Conservation (phyloP, 2,329 filamentous ascomycete genomes). For the Sporothrix mexicana region DNA sequence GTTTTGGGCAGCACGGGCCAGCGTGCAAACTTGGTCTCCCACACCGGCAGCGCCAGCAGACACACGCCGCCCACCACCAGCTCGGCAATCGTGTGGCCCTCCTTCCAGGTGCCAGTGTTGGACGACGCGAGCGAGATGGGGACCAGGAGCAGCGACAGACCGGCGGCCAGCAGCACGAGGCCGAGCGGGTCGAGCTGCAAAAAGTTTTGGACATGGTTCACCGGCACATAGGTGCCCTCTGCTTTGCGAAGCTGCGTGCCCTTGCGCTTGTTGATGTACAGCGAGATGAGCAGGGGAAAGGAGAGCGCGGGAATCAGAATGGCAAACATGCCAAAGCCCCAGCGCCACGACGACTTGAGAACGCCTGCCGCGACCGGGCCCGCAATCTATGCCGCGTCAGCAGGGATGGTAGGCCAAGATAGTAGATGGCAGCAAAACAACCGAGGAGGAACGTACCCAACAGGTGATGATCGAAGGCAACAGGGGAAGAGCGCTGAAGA, state of each 20-base stretch:
- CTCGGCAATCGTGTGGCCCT: not conserved
- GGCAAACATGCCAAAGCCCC: not conserved
- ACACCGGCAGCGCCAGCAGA: not conserved
- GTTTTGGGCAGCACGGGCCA: not conserved
- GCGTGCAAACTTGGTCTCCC: not conserved
- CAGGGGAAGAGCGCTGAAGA: not conserved
- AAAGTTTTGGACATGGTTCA: not conserved
- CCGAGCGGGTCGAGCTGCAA: not conserved
- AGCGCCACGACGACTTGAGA: not conserved
- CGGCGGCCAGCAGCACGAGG: not conserved
- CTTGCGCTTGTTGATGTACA: not conserved
- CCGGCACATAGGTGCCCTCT: not conserved
- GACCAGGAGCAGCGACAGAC: not conserved
- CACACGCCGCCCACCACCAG: not conserved
- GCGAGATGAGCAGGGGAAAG: not conserved
- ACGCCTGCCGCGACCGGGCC: not conserved
- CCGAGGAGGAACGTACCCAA: not conserved
- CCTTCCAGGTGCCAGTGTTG: not conserved
- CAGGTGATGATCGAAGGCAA: not conserved
- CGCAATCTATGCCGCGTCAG: not conserved
- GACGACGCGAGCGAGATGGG: not conserved
- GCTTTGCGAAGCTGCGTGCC: not conserved
- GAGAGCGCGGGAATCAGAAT: not conserved
- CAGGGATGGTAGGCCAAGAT: too few relatives aligned
- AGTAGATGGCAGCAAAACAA: too few relatives aligned